Conservation (phyloP, 2,329 filamentous ascomycete genomes). For the Helotiales sp. region DNA sequence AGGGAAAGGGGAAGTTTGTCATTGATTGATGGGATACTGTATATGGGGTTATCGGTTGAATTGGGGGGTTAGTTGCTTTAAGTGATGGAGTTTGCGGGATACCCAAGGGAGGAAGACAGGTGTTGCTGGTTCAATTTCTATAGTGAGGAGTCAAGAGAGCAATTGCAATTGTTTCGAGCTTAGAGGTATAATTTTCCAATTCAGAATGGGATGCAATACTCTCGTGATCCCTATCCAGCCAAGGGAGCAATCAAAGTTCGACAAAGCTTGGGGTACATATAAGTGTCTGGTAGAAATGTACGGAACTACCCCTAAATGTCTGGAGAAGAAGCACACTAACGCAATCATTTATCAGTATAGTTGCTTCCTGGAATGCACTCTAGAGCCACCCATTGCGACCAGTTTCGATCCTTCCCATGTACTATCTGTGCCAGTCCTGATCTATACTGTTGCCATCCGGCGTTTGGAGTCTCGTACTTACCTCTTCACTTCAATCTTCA, state of each 20-base stretch:
- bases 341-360: too few species aligned
- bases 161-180: background rate
- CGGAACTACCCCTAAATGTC: too few species aligned
- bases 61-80: background rate
- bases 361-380: too few species aligned
- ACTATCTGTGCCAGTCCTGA: too few species aligned
- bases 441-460: too few species aligned
- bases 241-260: background rate
- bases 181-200: background rate
- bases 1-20: slow-evolving; percentile 21
- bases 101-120: background rate
- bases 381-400: too few species aligned
- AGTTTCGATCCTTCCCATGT: too few species aligned
- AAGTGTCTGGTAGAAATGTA: too few species aligned
- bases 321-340: too few species aligned
- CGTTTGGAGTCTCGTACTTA: too few species aligned
- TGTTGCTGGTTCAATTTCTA: background rate
- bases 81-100: slow-evolving; percentile 2
- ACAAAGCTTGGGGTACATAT: too few species aligned
- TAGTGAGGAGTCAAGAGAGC: background rate
- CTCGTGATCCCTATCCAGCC: background rate
- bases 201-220: background rate
- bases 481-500: too few species aligned
- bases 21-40: slow-evolving; percentile 18
- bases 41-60: background rate